These are phyloP conservation scores for Tolypocladium pustulatum DNA, from an alignment of 2,329 filamentous ascomycete species.

Conservation along the genomic window DNA sequence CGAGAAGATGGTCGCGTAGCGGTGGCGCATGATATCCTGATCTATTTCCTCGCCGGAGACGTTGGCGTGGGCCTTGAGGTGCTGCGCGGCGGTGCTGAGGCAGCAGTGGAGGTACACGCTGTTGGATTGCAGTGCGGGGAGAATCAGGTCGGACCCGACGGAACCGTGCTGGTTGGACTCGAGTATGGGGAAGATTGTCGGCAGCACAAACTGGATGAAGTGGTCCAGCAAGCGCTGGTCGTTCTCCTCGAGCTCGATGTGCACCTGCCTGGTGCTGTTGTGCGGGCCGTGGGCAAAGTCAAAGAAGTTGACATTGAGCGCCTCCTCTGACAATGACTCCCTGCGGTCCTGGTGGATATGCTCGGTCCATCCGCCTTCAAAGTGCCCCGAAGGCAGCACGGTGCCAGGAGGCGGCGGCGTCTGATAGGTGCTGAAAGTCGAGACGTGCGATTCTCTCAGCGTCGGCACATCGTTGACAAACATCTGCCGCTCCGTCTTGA, in stretches of 20 bases:
- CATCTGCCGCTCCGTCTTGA: constrained; percentile 91
- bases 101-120: constrained; percentile 93
- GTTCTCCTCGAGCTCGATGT: constrained; percentile 75
- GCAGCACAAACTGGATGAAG: constrained; percentile 80
- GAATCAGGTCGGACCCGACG: constrained; percentile 68
- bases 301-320: constrained; percentile 68
- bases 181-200: constrained; percentile 82
- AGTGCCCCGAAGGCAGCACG: constrained; percentile 50
- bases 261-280: constrained; percentile 53
- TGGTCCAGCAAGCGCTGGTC: constrained; percentile 83
- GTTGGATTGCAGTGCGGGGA: constrained; percentile 83
- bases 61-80: constrained; percentile 65
- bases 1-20: constrained; percentile 76
- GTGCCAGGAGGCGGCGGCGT: constrained; percentile 63
- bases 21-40: constrained; percentile 83
- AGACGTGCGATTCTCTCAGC: constrained; percentile 74
- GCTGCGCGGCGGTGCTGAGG: constrained; percentile 83
- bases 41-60: constrained; percentile 65
- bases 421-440: constrained; percentile 87
- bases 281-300: constrained; percentile 64
- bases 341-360: constrained; percentile 29
- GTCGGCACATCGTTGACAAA: constrained; percentile 86
- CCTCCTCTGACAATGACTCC: constrained; percentile 57
- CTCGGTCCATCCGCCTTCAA: constrained; percentile 52
- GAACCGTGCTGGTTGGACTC: constrained; percentile 83